Conservation (phyloP, 495 filamentous ascomycete genomes). For the Xylaria flabelliformis region DNA sequence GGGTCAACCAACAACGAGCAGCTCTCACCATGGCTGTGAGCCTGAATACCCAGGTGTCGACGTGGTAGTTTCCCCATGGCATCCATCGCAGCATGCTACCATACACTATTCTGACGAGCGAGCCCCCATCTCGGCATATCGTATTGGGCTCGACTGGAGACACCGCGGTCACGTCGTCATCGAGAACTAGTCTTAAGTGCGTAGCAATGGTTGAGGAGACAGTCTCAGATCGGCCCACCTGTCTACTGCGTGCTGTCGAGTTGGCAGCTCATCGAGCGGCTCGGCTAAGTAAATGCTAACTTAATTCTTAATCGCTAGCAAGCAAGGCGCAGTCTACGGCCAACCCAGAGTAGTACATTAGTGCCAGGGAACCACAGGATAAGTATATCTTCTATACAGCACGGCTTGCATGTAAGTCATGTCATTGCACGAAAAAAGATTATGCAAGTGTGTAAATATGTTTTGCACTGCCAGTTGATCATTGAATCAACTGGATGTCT, state of each 20-base stretch:
- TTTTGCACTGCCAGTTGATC: conserved; percentile 20
- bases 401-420: conserved; percentile 13
- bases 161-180: conserved; percentile 3
- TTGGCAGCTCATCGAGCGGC: conserved; percentile 13
- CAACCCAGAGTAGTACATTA: not conserved
- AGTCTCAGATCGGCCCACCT: conserved; percentile 22
- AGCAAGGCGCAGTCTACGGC: conserved; percentile 24
- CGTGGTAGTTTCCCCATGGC: conserved; percentile 8
- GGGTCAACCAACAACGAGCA: conserved; percentile 5
- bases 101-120: not conserved
- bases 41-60: conserved; percentile 15
- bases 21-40: not conserved
- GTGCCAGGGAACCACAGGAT: not conserved
- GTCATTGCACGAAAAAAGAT: conserved; percentile 14
- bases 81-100: not conserved
- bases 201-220: not conserved
- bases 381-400: not conserved
- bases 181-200: not conserved
- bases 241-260: not conserved
- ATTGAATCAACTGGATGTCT: not conserved
- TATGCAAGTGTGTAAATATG: conserved; percentile 16
- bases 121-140: conserved; percentile 17
- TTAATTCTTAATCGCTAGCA: conserved; percentile 11
- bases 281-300: conserved; percentile 7
- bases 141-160: not conserved